phyloP scores from a whole-genome alignment of 768 basidiomycete species.

The Kwoniella sp. region DNA sequence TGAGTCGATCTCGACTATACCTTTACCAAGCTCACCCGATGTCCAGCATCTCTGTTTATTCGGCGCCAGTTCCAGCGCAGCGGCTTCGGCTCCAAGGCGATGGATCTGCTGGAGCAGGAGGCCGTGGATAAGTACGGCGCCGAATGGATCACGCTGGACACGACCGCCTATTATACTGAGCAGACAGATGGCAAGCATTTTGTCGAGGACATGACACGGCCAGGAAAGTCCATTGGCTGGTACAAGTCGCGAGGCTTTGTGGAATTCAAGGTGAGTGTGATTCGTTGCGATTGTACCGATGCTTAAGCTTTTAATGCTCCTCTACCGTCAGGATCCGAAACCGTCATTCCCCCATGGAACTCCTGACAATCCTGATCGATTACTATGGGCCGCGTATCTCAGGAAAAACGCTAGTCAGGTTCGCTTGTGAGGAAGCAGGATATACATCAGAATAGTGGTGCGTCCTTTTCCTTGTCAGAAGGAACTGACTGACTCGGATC shows the following conservation, averaged over 20 bases:
- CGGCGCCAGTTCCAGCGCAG: conserved; percentile 22
- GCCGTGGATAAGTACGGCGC: conserved; percentile 29
- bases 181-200: background rate
- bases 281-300: background rate
- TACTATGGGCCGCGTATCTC: background rate
- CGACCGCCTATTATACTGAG: conserved; percentile 22
- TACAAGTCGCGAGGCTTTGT: background rate
- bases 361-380: background rate
- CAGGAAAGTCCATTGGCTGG: background rate
- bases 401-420: background rate
- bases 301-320: no score
- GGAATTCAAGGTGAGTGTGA: background rate
- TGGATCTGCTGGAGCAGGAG: conserved; percentile 32
- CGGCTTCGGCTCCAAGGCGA: conserved; percentile 24
- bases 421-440: background rate
- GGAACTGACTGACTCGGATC: no score
- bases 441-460: background rate
- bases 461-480: no score
- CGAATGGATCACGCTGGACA: conserved; percentile 36
- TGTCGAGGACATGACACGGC: background rate
- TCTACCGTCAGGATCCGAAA: background rate
- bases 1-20: conserved; percentile 17
- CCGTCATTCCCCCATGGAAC: background rate
- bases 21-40: background rate
- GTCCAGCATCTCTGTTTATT: conserved; percentile 41